Conservation (phyloP, 495 filamentous ascomycete genomes). For the Aspergillus ostianus region DNA sequence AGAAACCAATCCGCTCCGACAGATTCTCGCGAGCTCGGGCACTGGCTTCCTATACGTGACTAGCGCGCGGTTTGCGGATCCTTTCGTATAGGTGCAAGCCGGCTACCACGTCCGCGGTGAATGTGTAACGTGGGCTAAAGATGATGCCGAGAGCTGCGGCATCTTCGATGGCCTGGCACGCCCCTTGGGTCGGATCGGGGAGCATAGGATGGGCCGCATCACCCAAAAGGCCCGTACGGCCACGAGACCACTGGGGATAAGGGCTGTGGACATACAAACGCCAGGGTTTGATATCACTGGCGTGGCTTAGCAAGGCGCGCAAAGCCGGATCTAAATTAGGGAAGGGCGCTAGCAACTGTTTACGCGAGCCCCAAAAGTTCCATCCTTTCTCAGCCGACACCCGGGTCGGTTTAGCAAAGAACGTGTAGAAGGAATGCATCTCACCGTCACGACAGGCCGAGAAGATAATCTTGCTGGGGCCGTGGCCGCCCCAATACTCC, state of each 20-base stretch:
- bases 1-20: constrained; percentile 30
- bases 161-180: constrained; percentile 42
- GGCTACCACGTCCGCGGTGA: constrained; percentile 23
- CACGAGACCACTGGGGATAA: constrained; percentile 28
- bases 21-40: constrained; percentile 28
- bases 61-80: constrained; percentile 38
- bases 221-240: constrained; percentile 27
- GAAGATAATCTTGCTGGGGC: constrained; percentile 33
- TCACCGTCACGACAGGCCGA: constrained; percentile 32
- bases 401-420: constrained; percentile 12
- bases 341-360: constrained; percentile 29
- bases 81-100: constrained; percentile 40
- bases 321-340: constrained; percentile 26
- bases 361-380: constrained; percentile 23
- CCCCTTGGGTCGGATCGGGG: constrained; percentile 41
- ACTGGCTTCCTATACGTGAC: constrained; percentile 39
- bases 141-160: constrained; percentile 35
- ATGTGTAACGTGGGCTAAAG: constrained; percentile 29
- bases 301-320: constrained; percentile 26
- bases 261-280: constrained; percentile 28
- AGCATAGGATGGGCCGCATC: constrained; percentile 53
- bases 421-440: constrained; percentile 29
- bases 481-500: constrained; percentile 36
- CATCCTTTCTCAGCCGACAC: constrained; percentile 24
- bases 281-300: constrained; percentile 34